Percentiles rank a stretch among this genome's conserved stretches.
phyloP scores from a whole-genome alignment of 495 filamentous ascomycete species.

The Clavariopsis aquatica region DNA sequence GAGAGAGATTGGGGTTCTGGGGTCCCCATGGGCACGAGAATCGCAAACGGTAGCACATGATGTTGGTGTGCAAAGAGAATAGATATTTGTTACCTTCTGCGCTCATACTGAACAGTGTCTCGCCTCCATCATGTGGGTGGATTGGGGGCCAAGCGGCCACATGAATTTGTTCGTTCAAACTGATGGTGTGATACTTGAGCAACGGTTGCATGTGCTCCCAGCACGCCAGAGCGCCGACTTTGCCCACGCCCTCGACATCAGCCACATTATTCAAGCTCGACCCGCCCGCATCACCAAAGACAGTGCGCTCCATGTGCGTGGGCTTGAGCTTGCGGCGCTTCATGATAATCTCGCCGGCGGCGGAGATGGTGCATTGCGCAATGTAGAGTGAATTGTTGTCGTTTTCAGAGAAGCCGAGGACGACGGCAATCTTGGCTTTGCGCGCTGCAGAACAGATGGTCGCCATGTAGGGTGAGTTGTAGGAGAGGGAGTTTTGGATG shows the following conservation, averaged over 20 bases:
- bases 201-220: constrained; percentile 65
- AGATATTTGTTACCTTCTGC: constrained; percentile 41
- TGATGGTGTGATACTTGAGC: constrained; percentile 58
- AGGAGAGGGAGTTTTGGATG: constrained; percentile 53
- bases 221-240: constrained; percentile 54
- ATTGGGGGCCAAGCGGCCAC: constrained; percentile 59
- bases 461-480: constrained; percentile 53
- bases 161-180: constrained; percentile 57
- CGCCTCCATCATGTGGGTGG: not conserved
- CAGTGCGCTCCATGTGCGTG: constrained; percentile 63
- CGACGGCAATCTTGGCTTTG: constrained; percentile 51
- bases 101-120: constrained; percentile 45
- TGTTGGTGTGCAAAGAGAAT: not conserved
- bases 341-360: constrained; percentile 50
- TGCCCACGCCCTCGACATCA: constrained; percentile 46
- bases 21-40: too few species aligned
- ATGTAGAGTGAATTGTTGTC: constrained; percentile 56
- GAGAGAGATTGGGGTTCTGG: too few species aligned
- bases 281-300: constrained; percentile 59
- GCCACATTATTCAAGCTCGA: constrained; percentile 50
- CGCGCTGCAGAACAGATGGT: constrained; percentile 48
- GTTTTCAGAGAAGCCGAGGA: constrained; percentile 58
- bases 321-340: constrained; percentile 60
- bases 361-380: constrained; percentile 55
- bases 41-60: too few species aligned